A percentile compares a stretch with the other conserved stretches of the same genome.
phyloP scores from a whole-genome alignment of 805 yeast genomes.

The Crinitomyces ghanaensis region DNA sequence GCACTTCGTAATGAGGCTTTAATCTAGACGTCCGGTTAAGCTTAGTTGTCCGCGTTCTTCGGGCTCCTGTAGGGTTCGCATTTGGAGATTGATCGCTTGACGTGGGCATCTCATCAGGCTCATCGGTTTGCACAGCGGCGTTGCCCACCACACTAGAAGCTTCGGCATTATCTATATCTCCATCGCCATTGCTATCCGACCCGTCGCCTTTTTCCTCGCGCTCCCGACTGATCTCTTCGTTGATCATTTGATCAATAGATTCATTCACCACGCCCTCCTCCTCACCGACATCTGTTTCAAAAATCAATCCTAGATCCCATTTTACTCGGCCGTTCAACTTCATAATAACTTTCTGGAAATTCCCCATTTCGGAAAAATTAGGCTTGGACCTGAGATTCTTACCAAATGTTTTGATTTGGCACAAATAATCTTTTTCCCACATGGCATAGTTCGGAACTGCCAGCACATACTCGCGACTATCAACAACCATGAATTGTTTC shows the following conservation, averaged over 20 bases:
- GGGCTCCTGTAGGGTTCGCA: too few species aligned
- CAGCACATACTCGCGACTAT: constrained; percentile 51
- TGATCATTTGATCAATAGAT: background rate
- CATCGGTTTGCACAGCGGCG: too few species aligned
- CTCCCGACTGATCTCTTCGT: too few species aligned
- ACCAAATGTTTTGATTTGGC: constrained; percentile 20
- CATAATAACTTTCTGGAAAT: constrained; percentile 39
- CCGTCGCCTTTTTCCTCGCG: too few species aligned
- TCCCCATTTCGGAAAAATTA: constrained; percentile 16
- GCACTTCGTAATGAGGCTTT: constrained; percentile 53
- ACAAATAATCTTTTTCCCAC: constrained; percentile 22
- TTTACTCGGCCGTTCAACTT: constrained; percentile 53
- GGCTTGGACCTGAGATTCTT: constrained; percentile 21
- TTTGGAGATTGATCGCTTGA: too few species aligned
- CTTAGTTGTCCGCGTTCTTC: too few species aligned
- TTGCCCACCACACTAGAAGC: too few species aligned
- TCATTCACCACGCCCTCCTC: too few species aligned
- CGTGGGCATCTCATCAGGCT: too few species aligned
- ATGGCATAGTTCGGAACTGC: constrained; percentile 68
- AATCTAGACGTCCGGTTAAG: constrained; percentile 37
- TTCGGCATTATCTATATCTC: too few species aligned
- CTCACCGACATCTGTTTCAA: constrained; percentile 45
- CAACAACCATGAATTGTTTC: constrained; percentile 49
- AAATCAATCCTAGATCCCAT: constrained; percentile 69
- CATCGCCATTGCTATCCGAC: too few species aligned